A percentile compares a stretch with the other conserved stretches of the same genome.
phyloP scores from a whole-genome alignment of 2,329 filamentous ascomycete genomes.

The Sarocladium brachiariae region DNA sequence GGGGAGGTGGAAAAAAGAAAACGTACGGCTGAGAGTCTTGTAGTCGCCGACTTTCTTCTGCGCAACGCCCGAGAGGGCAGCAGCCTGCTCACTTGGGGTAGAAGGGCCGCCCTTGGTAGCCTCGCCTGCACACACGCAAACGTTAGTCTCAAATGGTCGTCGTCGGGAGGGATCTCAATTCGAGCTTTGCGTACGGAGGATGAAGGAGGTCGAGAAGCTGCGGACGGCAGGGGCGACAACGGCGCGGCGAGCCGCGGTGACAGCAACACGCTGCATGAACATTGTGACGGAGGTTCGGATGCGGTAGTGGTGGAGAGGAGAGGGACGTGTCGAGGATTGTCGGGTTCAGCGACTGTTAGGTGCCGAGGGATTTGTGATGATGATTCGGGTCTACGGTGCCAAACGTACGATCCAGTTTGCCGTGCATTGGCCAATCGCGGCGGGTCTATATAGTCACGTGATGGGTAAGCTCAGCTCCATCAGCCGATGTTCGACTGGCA shows the following conservation, averaged over 20 bases:
- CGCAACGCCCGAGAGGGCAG: conserved; percentile 28
- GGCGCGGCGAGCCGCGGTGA: conserved; percentile 52
- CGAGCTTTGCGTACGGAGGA: conserved; percentile 46
- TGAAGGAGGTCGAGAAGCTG: conserved; percentile 52
- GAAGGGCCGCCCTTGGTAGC: conserved; percentile 25
- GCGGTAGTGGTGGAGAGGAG: conserved; percentile 14
- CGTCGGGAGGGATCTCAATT: neutral
- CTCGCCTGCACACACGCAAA: conserved; percentile 23
- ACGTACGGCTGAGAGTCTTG: conserved; percentile 42
- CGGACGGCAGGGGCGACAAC: conserved; percentile 48
- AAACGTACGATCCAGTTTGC: conserved; percentile 22
- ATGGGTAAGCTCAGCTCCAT: conserved; percentile 16
- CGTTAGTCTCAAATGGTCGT: neutral
- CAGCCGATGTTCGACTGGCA: neutral
- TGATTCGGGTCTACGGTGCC: conserved; percentile 34
- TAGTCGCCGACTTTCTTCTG: conserved; percentile 40
- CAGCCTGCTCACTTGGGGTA: conserved; percentile 30
- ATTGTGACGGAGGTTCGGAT: conserved; percentile 32
- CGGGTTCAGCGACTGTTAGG: conserved; percentile 16
- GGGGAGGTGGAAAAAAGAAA: neutral
- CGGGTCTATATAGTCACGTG: conserved; percentile 24
- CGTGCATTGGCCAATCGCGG: conserved; percentile 30
- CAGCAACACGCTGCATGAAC: conserved; percentile 58
- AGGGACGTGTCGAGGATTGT: conserved; percentile 13
- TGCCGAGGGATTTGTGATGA: conserved; percentile 41